Percentiles rank a stretch among this genome's conserved stretches.
Evolutionary conservation across 805 yeast genomes (phyloP).

Genomic region (Hanseniaspora lindneri): DNA sequence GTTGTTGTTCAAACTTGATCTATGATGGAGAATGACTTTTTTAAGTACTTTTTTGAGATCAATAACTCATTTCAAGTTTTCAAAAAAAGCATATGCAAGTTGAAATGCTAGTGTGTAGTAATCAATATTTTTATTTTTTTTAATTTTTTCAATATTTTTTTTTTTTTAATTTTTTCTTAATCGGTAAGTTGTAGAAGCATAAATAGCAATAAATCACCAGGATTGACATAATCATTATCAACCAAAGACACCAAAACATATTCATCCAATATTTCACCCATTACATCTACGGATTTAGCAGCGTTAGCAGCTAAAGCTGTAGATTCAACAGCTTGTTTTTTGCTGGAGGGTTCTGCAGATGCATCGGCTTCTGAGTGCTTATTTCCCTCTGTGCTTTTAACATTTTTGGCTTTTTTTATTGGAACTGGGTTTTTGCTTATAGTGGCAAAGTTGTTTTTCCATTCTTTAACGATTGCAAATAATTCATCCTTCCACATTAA

Average conservation of each 20-base stretch:
- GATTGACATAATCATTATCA: constrained; percentile 63
- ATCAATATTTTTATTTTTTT: too few relatives aligned
- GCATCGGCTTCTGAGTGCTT: constrained; percentile 21
- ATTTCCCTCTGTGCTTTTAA: constrained; percentile 21
- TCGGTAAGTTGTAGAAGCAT: constrained; percentile 14
- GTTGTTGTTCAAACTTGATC: too few relatives aligned
- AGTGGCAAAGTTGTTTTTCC: constrained; percentile 48
- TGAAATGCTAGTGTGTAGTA: constrained; percentile 7
- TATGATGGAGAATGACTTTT: too few relatives aligned
- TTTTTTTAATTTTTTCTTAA: neutral
- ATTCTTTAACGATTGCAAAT: constrained; percentile 66
- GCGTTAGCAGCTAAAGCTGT: constrained; percentile 21
- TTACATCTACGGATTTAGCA: constrained; percentile 32
- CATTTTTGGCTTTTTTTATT: constrained; percentile 21
- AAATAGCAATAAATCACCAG: constrained; percentile 19
- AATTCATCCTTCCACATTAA: constrained; percentile 97
- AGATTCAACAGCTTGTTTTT: constrained; percentile 22
- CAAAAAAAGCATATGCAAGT: constrained; percentile 7
- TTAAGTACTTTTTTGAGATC: too few relatives aligned
- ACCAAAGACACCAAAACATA: constrained; percentile 78
- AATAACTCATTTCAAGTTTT: too few relatives aligned
- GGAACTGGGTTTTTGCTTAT: constrained; percentile 20
- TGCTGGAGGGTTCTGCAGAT: constrained; percentile 20
- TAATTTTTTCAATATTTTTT: too few relatives aligned
- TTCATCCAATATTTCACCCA: constrained; percentile 37